A percentile compares a stretch with the other conserved stretches of the same genome.
Conservation (phyloP, 2,329 filamentous ascomycete genomes). For the Fusarium illudens region DNA sequence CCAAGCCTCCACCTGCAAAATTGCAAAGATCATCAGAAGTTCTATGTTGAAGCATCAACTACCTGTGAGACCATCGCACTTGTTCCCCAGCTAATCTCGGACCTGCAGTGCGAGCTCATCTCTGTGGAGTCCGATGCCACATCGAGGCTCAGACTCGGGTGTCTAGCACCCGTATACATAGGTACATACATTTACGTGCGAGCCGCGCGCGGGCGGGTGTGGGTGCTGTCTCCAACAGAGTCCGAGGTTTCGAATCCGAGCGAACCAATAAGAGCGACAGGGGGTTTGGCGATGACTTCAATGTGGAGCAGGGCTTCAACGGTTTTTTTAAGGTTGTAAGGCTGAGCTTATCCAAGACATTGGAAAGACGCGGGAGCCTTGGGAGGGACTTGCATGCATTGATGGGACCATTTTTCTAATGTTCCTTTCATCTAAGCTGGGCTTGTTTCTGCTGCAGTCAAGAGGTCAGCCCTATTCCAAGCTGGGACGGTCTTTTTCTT, state of each 20-base stretch:
- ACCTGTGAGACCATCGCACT: neutral
- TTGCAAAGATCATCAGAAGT: neutral
- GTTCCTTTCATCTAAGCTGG: neutral
- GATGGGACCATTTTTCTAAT: neutral
- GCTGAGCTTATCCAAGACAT: neutral
- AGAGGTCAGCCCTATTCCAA: neutral
- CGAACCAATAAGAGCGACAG: slow-evolving; percentile 23
- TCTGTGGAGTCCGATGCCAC: neutral
- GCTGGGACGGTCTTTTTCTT: neutral
- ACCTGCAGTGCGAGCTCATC: slow-evolving; percentile 13
- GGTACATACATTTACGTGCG: too few species aligned
- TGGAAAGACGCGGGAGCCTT: neutral
- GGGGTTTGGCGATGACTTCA: neutral
- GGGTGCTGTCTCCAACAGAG: neutral
- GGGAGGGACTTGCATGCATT: neutral
- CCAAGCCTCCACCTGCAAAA: neutral
- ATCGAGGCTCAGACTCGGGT: neutral
- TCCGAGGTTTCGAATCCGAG: slow-evolving; percentile 23
- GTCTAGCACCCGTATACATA: neutral
- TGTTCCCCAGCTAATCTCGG: slow-evolving; percentile 30
- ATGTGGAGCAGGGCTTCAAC: neutral
- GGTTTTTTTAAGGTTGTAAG: neutral
- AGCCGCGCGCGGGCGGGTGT: neutral
- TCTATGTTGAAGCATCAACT: neutral
- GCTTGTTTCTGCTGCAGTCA: neutral